Conservation (phyloP, 345 rosid species). For the Carallia pectinifolia region DNA sequence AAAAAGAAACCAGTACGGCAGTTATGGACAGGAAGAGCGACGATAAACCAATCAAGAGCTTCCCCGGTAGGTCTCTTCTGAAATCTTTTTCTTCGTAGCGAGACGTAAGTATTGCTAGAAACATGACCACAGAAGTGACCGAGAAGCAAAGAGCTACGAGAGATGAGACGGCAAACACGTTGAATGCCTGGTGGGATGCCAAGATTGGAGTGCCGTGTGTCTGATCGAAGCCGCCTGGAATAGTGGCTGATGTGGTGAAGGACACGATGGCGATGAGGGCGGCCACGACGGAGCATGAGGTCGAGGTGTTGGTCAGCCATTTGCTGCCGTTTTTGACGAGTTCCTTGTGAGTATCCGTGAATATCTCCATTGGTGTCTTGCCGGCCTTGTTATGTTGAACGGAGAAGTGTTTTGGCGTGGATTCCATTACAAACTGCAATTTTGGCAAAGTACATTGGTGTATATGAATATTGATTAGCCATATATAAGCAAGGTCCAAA, state of each 20-base stretch:
- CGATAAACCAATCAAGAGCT: constrained; percentile 23
- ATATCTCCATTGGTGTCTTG: constrained; percentile 25
- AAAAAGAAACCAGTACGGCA: constrained; percentile 28
- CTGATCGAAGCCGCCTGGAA: constrained; percentile 27
- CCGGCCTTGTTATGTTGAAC: constrained; percentile 8
- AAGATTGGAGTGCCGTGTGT: neutral
- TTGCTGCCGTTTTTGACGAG: constrained; percentile 17
- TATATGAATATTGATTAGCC: neutral
- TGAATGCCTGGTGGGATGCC: neutral
- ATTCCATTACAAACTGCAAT: constrained; percentile 31
- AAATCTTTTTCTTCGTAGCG: constrained; percentile 25
- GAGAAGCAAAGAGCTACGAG: constrained; percentile 31
- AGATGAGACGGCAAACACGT: constrained; percentile 22
- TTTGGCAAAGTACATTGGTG: neutral
- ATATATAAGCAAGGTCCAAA: neutral
- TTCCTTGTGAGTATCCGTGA: constrained; percentile 14
- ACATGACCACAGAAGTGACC: neutral
- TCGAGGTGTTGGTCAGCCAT: neutral
- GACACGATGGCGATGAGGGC: constrained; percentile 1
- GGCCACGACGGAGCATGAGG: constrained; percentile 1
- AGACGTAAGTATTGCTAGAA: constrained; percentile 28
- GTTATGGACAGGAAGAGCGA: constrained; percentile 15
- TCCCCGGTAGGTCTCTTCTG: constrained; percentile 14
- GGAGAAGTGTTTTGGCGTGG: constrained; percentile 22
- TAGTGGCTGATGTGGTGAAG: neutral